Evolutionary conservation across 805 yeast species (phyloP).

Genomic region (Clavispora santaluciae): DNA sequence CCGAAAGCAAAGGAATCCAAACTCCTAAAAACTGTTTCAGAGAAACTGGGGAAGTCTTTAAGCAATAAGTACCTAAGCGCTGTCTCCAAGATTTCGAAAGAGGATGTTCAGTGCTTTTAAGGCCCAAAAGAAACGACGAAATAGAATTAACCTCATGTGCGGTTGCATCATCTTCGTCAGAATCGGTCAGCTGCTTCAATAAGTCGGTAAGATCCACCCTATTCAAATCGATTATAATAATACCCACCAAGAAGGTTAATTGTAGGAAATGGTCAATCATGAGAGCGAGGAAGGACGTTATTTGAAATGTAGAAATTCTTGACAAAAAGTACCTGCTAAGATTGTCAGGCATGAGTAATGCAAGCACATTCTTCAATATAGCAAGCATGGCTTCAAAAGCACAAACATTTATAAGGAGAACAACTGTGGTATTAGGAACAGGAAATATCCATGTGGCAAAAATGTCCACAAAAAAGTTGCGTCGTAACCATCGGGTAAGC

Average conservation of each 20-base stretch:
- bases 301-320: background rate
- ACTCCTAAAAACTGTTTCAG: conserved; percentile 8
- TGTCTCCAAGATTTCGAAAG: conserved; percentile 19
- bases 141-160: conserved; percentile 25
- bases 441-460: conserved; percentile 6
- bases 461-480: conserved; percentile 6
- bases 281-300: conserved; percentile 34
- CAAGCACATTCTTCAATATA: background rate
- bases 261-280: conserved; percentile 57
- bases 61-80: conserved; percentile 21
- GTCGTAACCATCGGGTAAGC: conserved; percentile 8
- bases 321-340: background rate
- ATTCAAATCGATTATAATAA: conserved; percentile 62
- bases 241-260: conserved; percentile 58
- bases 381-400: conserved; percentile 8
- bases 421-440: conserved; percentile 23
- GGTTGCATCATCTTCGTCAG: conserved; percentile 14
- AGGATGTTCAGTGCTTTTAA: conserved; percentile 12
- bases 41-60: conserved; percentile 9
- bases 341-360: background rate
- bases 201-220: conserved; percentile 59
- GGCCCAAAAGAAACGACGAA: conserved; percentile 20
- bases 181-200: conserved; percentile 4
- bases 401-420: conserved; percentile 16
- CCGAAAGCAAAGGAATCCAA: conserved; percentile 5